Evolutionary conservation across 257 asterid genomes (phyloP), one percentile per base, ranked within the genome.

Genomic region (Rehmannia glutinosa): DNA sequence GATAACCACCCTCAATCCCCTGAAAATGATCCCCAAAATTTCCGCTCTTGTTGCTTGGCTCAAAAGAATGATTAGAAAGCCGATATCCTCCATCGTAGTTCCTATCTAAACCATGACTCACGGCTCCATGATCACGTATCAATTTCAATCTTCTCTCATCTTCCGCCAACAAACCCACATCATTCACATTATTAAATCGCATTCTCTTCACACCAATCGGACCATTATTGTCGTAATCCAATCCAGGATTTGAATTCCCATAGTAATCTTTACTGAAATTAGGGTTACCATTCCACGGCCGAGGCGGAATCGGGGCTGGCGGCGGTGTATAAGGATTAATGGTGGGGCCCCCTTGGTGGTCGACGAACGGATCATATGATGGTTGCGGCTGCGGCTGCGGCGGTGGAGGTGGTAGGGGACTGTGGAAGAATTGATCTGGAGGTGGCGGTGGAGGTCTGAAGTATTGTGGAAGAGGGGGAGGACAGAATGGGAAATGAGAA

Each of bases 111-210:
- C 77, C 79, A 21, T 51, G 68, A 67, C 51, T 61, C 41, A 49
- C 12, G 15, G 77, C 74, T 17, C 90, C 99, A 32, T 90, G 97
- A 68, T 93, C 96, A 7, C 87, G 89, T 64, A 90, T 90, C 77
- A 93, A 70, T 71, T 76, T 78, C 76, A 93, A 77, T 73, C 97
- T 79, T 75, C 97, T 85, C 74, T 85, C 87, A 23, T 85, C 87
- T 8, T 90, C 97, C 10, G 78, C 60, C 7, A 51, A 23, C 12
- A 69, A 35, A 57, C 49, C 67, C 27, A 11, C 70, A 15, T 72
- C 78, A 21, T 67, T 55, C 64, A 36, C 19, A 52, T 58, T 79
- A 70, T 87, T 83, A 45, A 77, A 45, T 47, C 95, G 84, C 85
- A 77, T 77, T 71, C 90, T 82, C 80, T 93, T 93, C 6, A 66